Base-by-base conservation (phyloP, 352 stramenopile genomes). In the Phytophthora syringae region DNA sequence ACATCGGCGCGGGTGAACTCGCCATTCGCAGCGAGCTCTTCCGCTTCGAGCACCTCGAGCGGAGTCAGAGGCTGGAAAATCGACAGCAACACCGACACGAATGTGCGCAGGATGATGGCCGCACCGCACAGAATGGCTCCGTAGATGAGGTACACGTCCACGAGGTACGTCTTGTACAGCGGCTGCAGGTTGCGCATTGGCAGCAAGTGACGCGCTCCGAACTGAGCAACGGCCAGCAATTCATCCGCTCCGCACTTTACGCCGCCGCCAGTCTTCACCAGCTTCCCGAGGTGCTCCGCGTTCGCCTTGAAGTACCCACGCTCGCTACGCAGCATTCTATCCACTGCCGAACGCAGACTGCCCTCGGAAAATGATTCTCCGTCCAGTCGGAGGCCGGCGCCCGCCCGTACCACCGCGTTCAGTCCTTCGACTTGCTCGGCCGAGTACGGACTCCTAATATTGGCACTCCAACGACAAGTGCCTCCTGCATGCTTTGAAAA, bases 121-220 rank as follows among this genome's bases (percentile, higher is more conserved):
- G 86, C 80, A 27, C 80, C 83, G 57, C 88, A 94, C n/a, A 96
- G 74, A 52, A 96, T 92, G 21, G 76, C 68, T 10, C 80, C 80
- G 67, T 96, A 96, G 43, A 96, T 76, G n/a, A 91, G 61, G 61
- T 94, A 94, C 49, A 94, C 88, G 60, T 94, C 88, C 61, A 96
- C 76, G 12, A 96, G 72, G 63, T 86, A 94, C 64, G 80, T 92
- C 75, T 92, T 93, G 81, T 91, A 88, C 15, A 93, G 69, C 30
- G 83, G 80, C 70, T 93, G 84, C 47, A 79, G 52, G 58, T 84
- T 89, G 56, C 72, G 72, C 44, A 72, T 76, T 0, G 85, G 79
- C 39, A 92, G 42, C 30, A 89, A 51, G 44, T 89, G 80, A 45
- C 24, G 44, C 15, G 77, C 54, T 47, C 82, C 85, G 51, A 90